A percentile compares a stretch with the other conserved stretches of the same genome.
Evolutionary conservation across 768 basidiomycete species (phyloP).

Genomic region (Mycena sanguinolenta): DNA sequence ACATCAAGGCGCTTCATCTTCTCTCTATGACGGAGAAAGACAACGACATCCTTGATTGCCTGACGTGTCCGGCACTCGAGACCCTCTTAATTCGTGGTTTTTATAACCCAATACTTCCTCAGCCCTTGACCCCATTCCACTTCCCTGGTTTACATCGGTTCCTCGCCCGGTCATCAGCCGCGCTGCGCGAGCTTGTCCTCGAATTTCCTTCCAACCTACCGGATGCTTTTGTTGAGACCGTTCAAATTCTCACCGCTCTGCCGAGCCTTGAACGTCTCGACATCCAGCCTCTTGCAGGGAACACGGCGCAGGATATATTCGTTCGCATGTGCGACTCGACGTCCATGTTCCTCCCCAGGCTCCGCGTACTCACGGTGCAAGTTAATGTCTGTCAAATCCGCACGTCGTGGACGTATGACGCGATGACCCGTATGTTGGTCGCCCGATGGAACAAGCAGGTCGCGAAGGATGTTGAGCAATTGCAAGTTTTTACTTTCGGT

Average conservation of each 20-base stretch:
- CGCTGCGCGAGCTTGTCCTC: constrained; percentile 8
- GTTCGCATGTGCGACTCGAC: not conserved
- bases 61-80: constrained; percentile 19
- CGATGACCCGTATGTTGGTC: constrained; percentile 6
- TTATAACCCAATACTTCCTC: no score
- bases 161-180: constrained; percentile 11
- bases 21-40: not conserved
- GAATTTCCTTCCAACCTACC: not conserved
- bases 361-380: constrained; percentile 9
- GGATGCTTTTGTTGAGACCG: not conserved
- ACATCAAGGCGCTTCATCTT: constrained; percentile 9
- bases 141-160: not conserved
- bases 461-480: constrained; percentile 1
- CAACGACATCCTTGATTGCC: not conserved
- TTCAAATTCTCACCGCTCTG: not conserved
- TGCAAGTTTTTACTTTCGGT: constrained; percentile 5
- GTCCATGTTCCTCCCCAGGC: constrained; percentile 15
- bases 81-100: not conserved
- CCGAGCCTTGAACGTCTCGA: constrained; percentile 11
- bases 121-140: not conserved
- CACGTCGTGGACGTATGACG: constrained; percentile 6
- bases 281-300: not conserved
- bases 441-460: constrained; percentile 6
- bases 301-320: constrained; percentile 13
- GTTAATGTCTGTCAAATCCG: not conserved